Evolutionary conservation across 805 yeast genomes (phyloP), one percentile per base, ranked within the genome.

Genomic region (Lipomyces sp.): DNA sequence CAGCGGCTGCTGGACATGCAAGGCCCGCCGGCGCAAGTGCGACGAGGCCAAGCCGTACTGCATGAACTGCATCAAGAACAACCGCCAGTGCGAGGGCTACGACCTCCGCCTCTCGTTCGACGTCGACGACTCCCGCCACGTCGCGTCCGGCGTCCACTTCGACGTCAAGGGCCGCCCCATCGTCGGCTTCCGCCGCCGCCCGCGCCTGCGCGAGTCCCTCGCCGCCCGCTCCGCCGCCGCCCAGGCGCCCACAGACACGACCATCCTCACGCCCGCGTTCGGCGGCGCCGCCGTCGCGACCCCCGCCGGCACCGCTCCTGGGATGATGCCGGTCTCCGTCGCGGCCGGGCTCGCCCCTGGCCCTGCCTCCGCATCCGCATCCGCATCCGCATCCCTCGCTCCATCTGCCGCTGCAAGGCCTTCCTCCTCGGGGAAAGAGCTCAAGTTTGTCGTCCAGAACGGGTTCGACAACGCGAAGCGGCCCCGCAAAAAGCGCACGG

Each of bases 31-130:
- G 67, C 74, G 82, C 69, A 82, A 81, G 62, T 82, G 86, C 66
- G 86, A 82, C 61, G 84, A 80, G 63, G 76, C 73, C 35, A 75
- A 75, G 47, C 86, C 86, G 1, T 75, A 76, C 34, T 82, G 87
- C 64, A 71, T 74, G 37, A 79, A 80, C 58, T 61, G 65, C 46
- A 43, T 49, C 46, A 61, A 61, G 24, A 56, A 53, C 35, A 58
- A 53, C 36, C 61, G 61, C 32, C 41, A 51, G 33, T 58, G 61
- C 44, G 61, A 58, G 40, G 61, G 61, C 24, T 58, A 58, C 45
- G 55, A 51, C 43, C 22, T 55, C 21, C 55, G 59, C 6, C 43
- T 55, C n/a, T 55, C 60, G 7, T 55, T 55, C 36, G 60, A 55
- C 45, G 59, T 55, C 43, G 60, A 55, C 53, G 59, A 55, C 45